A percentile compares a stretch with the other conserved stretches of the same genome.
These are phyloP conservation scores for Eucalyptus sp. DNA, from an alignment of 345 rosid species.

Conservation along the genomic window DNA sequence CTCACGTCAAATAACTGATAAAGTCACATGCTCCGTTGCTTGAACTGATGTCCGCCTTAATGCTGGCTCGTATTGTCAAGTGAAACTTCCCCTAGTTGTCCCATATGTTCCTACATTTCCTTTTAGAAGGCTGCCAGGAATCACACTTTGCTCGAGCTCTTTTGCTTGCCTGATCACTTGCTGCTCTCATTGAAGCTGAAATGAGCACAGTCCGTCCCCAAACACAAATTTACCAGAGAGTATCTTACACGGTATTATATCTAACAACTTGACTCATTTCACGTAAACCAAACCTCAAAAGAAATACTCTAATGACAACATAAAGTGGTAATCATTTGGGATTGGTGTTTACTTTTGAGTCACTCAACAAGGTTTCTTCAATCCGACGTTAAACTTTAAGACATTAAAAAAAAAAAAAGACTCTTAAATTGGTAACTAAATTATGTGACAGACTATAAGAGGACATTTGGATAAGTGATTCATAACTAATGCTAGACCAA, in stretches of 20 bases:
- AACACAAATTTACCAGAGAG: neutral
- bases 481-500: neutral
- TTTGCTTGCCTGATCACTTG: neutral
- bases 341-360: neutral
- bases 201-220: neutral
- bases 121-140: neutral
- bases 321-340: neutral
- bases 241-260: neutral
- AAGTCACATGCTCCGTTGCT: neutral
- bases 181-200: neutral
- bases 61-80: neutral
- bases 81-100: neutral
- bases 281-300: neutral
- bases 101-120: neutral
- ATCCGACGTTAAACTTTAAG: neutral
- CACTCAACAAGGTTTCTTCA: accelerated
- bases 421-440: neutral
- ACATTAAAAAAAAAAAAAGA: neutral
- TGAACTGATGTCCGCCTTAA: neutral
- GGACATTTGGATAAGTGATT: neutral
- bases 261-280: neutral
- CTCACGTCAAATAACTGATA: neutral
- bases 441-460: neutral
- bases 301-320: neutral
- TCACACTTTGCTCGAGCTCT: neutral